phyloP scores from a whole-genome alignment of 495 filamentous ascomycete species.

The Penicillium pulvis region DNA sequence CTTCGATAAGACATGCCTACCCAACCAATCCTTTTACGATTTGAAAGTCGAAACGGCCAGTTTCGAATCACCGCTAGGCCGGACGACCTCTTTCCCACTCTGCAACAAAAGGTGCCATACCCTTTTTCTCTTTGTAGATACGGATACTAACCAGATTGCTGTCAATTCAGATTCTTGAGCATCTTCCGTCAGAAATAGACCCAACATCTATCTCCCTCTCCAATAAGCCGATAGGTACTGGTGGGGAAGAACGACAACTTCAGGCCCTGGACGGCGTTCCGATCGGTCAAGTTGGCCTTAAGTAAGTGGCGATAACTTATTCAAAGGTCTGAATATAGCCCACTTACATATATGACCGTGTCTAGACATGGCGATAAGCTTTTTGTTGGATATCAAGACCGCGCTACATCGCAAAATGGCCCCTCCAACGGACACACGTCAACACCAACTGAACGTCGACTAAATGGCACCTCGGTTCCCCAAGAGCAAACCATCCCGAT shows the following conservation, averaged over 20 bases:
- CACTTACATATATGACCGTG: neutral
- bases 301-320: conserved; percentile 45
- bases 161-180: conserved; percentile 56
- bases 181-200: conserved; percentile 69
- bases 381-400: conserved; percentile 75
- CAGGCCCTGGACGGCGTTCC: conserved; percentile 65
- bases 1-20: conserved; percentile 38
- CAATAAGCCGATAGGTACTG: conserved; percentile 72
- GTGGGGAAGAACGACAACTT: conserved; percentile 71
- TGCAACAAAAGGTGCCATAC: conserved; percentile 44
- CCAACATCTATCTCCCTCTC: conserved; percentile 76
- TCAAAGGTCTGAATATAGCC: neutral
- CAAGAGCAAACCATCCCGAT: conserved; percentile 68
- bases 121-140: neutral
- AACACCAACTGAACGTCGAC: conserved; percentile 49
- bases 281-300: conserved; percentile 70
- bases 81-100: conserved; percentile 45
- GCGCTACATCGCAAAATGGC: conserved; percentile 52
- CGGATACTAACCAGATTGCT: neutral
- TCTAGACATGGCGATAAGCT: conserved; percentile 86
- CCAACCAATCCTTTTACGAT: conserved; percentile 51
- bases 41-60: conserved; percentile 59
- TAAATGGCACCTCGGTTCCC: conserved; percentile 79
- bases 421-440: conserved; percentile 38
- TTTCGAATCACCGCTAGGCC: conserved; percentile 55